Evolutionary conservation across 108 stramenopile genomes (phyloP), one percentile per base, ranked within the genome.

Genomic region (Stephanodiscus minutulus): DNA sequence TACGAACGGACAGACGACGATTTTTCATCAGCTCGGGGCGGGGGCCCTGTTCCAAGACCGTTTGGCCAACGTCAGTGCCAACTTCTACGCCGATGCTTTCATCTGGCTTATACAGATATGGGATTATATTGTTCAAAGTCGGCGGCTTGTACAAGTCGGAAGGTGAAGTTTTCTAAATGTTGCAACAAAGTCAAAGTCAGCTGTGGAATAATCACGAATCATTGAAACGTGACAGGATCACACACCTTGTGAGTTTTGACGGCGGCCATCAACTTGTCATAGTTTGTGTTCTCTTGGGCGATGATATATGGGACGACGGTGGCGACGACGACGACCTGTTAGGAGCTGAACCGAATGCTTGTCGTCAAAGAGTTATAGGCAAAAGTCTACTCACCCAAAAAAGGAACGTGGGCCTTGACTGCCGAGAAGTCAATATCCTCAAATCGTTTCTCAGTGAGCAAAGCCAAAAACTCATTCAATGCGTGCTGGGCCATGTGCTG

Each of bases 361-460:
- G 7, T 24, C 15, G 25, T 13, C 13, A 56, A 28, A 56, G 24
- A 1, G 9, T 17, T 56, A 12, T 7, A 17, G 57, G 36, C 35
- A 36, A 58, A 35, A 20, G 28, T 58, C 13, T 37, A 37, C 57
- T 33, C 33, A 58, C 64, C 11, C 18, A 74, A 35, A 33, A 56
- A 63, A 11, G 72, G 49, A 29, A 73, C 28, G 44, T 64, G n/a
- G n/a, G n/a, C n/a, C 20, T 53, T 62, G 22, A 61, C 33, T 24
- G 44, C 21, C 2, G 20, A 35, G 21, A 72, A 39, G 70, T 88
- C 31, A 2, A 33, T 5, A 33, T 33, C 31, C 81, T 63, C 20
- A 65, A 90, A 92, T 10, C 86, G 80, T 11, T 50, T 21, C 29
- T 84, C 63, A 21, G 82, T 63, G 17, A 93, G 58, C 9, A 87